These are phyloP conservation scores for Aspergillus awamori DNA, from an alignment of 2,329 filamentous ascomycete species.

Conservation along the genomic window DNA sequence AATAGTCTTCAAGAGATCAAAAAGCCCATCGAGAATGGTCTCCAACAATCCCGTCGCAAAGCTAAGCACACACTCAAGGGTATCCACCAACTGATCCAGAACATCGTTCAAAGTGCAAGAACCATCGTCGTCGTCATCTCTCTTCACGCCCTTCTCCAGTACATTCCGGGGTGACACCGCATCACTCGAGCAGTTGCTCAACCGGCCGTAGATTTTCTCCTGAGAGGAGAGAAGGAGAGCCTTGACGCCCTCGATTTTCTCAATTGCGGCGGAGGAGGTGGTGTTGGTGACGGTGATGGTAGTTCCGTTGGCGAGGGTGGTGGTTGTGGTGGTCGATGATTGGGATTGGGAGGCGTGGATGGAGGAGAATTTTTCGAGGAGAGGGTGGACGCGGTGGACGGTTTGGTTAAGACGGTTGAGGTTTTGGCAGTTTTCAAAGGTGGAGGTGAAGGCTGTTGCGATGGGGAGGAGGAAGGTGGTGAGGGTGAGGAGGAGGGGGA, in stretches of 20 bases:
- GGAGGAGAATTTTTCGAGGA: constrained; percentile 9
- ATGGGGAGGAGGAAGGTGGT: background rate
- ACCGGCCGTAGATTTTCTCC: background rate
- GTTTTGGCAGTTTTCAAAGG: constrained; percentile 9
- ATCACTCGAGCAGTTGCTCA: background rate
- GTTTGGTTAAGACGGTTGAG: constrained; percentile 13
- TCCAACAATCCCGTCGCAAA: background rate
- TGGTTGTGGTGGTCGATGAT: background rate
- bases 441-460: background rate
- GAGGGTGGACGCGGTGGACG: constrained; percentile 7
- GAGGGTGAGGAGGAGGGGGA: background rate
- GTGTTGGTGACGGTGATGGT: background rate
- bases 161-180: background rate
- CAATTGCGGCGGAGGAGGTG: background rate
- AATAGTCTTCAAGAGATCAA: background rate
- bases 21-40: background rate
- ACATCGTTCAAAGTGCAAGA: background rate
- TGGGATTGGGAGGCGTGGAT: background rate
- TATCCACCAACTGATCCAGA: background rate
- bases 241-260: background rate
- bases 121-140: background rate
- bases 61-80: background rate
- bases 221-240: background rate
- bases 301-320: background rate
- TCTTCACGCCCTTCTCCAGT: background rate